A percentile compares a stretch with the other conserved stretches of the same genome.
Evolutionary conservation across 192 early-diverging fungal genomes (phyloP).

Genomic region (Coemansia asiatica): DNA sequence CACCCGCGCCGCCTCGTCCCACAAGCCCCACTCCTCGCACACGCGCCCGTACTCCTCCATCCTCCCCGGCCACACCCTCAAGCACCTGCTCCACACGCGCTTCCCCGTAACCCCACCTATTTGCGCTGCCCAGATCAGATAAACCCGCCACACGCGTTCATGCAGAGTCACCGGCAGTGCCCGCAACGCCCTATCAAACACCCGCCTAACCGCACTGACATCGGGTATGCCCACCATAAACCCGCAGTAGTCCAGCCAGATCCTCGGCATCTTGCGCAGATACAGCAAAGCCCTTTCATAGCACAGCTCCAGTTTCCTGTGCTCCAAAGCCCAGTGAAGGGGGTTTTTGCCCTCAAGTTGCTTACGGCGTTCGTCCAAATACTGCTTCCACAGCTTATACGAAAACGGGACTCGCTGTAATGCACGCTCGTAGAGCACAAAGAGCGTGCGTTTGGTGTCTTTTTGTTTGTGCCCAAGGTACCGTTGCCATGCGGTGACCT

Average conservation of each 20-base stretch:
- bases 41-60: constrained; percentile 75
- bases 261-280: constrained; percentile 92
- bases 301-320: constrained; percentile 66
- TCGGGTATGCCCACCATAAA: constrained; percentile 69
- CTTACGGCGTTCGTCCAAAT: constrained; percentile 68
- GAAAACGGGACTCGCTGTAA: constrained; percentile 84
- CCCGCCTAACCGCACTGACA: constrained; percentile 71
- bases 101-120: constrained; percentile 82
- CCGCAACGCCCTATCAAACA: constrained; percentile 87
- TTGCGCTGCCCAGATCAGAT: constrained; percentile 74
- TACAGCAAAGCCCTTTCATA: constrained; percentile 89
- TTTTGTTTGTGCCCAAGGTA: constrained; percentile 86
- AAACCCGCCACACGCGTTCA: constrained; percentile 80
- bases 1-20: constrained; percentile 75
- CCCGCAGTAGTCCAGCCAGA: constrained; percentile 82
- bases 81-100: constrained; percentile 76
- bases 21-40: constrained; percentile 63
- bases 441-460: constrained; percentile 22
- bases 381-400: constrained; percentile 94
- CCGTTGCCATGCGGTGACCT: constrained; percentile 79
- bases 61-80: constrained; percentile 81
- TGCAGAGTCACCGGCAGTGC: constrained; percentile 94
- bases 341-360: constrained; percentile 56
- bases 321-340: constrained; percentile 60
- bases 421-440: constrained; percentile 84